phyloP scores from a whole-genome alignment of 805 yeast species.

The Ascoidea rubescens region DNA sequence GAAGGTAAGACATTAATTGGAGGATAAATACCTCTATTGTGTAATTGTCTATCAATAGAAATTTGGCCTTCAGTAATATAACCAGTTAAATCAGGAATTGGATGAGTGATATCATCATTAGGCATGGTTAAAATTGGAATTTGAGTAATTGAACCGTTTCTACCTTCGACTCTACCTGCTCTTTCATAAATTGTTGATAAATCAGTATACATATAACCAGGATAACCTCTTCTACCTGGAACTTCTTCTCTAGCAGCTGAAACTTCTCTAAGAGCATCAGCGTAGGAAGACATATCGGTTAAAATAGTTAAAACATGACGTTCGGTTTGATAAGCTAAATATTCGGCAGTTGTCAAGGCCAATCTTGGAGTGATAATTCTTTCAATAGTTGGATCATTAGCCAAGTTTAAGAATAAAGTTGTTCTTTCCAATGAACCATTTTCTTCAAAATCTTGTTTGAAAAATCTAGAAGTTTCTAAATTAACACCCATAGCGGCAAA shows the following conservation, averaged over 20 bases:
- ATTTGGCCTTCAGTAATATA: conserved; percentile 99
- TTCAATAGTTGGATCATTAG: conserved; percentile 98
- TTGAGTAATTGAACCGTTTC: conserved; percentile 98
- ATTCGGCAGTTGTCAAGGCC: conserved; percentile 97
- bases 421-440: conserved; percentile 98
- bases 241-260: conserved; percentile 99
- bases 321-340: conserved; percentile 97
- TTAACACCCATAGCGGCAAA: conserved; percentile 99
- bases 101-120: conserved; percentile 98
- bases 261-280: conserved; percentile 98
- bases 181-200: conserved; percentile 97
- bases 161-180: conserved; percentile 99
- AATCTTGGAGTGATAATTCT: conserved; percentile 98
- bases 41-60: conserved; percentile 89
- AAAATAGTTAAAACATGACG: conserved; percentile 96
- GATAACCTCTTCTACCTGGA: conserved; percentile 99
- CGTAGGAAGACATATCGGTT: conserved; percentile 99
- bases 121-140: conserved; percentile 99
- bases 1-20: conserved; percentile 98
- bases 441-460: conserved; percentile 98
- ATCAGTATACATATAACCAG: conserved; percentile 99
- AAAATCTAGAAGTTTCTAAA: conserved; percentile 94
- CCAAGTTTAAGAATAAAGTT: conserved; percentile 89
- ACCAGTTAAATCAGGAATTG: conserved; percentile 99
- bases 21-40: conserved; percentile 95